Evolutionary conservation across 768 basidiomycete genomes (phyloP).

Genomic region (Agaricus subrufescens): DNA sequence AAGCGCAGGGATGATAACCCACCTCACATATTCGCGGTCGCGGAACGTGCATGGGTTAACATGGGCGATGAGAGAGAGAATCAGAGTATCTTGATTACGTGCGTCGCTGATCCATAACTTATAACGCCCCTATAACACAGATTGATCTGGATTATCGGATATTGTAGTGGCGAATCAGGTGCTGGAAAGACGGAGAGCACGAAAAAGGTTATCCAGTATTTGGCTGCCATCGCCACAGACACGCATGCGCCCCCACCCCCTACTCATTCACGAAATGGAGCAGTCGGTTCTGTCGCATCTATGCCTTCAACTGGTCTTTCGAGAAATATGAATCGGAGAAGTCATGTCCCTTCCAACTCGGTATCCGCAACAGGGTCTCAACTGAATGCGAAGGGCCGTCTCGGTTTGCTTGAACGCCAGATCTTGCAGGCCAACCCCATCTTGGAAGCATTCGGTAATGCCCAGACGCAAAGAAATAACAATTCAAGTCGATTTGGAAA

Average conservation of each 20-base stretch:
- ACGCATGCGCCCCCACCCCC: constrained; percentile 48
- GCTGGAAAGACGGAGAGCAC: constrained; percentile 99
- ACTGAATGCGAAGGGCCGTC: constrained; percentile 62
- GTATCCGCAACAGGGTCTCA: constrained; percentile 37
- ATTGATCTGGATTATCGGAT: background rate
- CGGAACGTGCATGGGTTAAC: constrained; percentile 96
- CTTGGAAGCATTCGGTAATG: constrained; percentile 96
- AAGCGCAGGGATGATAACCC: constrained; percentile 88
- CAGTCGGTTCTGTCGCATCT: constrained; percentile 48
- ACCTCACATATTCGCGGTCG: constrained; percentile 96
- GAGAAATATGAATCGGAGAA: constrained; percentile 55
- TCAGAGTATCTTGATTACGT: constrained; percentile 98
- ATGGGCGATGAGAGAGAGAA: constrained; percentile 98
- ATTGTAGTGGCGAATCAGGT: constrained; percentile 87
- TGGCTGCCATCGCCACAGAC: constrained; percentile 93
- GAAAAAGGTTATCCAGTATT: constrained; percentile 99
- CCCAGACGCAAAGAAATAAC: constrained; percentile 96
- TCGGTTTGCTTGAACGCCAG: constrained; percentile 90
- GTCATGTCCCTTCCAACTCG: constrained; percentile 41
- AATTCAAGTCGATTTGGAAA: constrained; percentile 99
- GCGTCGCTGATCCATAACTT: constrained; percentile 26
- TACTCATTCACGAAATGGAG: constrained; percentile 66
- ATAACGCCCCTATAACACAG: background rate
- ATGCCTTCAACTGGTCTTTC: constrained; percentile 69
- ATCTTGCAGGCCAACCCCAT: constrained; percentile 98